phyloP scores from a whole-genome alignment of 1,139 yeast genomes.

The Pichia sp. region DNA sequence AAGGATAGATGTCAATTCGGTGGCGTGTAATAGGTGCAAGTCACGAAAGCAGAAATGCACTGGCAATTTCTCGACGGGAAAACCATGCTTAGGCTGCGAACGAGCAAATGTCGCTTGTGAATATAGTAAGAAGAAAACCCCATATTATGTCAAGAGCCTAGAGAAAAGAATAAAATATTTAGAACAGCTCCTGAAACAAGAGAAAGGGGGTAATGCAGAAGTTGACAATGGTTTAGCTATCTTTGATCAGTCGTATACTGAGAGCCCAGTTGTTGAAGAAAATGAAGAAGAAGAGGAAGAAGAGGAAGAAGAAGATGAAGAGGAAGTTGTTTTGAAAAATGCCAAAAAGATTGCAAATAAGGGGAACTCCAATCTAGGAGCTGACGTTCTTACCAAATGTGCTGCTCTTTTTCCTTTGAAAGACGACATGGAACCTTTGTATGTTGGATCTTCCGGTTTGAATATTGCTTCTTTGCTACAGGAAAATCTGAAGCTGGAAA shows the following conservation, averaged over 20 bases:
- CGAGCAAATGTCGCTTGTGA: constrained; percentile 12
- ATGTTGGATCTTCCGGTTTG: constrained; percentile 17
- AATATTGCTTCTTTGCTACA: constrained; percentile 17
- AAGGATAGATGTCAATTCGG: constrained; percentile 1
- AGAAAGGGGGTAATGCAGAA: too few species aligned
- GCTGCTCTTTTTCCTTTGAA: constrained; percentile 18
- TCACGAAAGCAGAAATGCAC: constrained; percentile 21
- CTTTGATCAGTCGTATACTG: too few species aligned
- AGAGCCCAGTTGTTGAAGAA: too few species aligned
- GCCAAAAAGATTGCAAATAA: too few species aligned
- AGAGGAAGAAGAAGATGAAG: too few species aligned
- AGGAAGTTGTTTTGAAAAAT: too few species aligned
- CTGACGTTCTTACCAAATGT: constrained; percentile 13
- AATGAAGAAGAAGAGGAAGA: too few species aligned
- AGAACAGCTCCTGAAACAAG: background rate
- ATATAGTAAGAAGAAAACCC: constrained; percentile 12
- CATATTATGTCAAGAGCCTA: constrained; percentile 10
- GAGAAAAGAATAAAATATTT: constrained; percentile 11
- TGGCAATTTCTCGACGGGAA: constrained; percentile 11
- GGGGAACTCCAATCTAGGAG: background rate
- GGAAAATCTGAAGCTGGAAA: constrained; percentile 9
- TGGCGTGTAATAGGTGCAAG: constrained; percentile 20
- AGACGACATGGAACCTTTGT: constrained; percentile 19
- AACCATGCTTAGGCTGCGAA: constrained; percentile 12
- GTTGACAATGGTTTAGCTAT: too few species aligned